phyloP scores from a whole-genome alignment of 2,329 filamentous ascomycete genomes.

The Cyclaneusma minus region DNA sequence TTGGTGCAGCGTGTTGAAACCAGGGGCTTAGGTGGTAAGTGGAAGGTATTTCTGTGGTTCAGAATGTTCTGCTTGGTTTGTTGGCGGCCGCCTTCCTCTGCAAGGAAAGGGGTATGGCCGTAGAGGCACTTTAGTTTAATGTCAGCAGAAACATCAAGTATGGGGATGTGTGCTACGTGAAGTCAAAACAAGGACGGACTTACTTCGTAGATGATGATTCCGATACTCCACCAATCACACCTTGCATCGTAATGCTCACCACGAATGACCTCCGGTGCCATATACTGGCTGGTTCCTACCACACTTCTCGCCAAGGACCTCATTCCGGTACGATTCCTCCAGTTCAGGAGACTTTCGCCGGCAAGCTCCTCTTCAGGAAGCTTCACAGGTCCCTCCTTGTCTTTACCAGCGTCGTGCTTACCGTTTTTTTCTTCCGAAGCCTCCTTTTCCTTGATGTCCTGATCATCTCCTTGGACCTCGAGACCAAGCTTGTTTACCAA shows the following conservation, averaged over 20 bases:
- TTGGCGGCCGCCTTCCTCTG: slow-evolving; percentile 55
- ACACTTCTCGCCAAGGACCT: slow-evolving; percentile 67
- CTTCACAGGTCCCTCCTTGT: slow-evolving; percentile 15
- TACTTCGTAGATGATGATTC: slow-evolving; percentile 79
- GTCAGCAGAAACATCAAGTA: neutral
- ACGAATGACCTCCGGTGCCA: slow-evolving; percentile 85
- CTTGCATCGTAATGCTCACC: slow-evolving; percentile 77
- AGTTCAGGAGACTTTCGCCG: slow-evolving; percentile 42
- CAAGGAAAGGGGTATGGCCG: slow-evolving; percentile 78
- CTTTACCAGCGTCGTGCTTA: slow-evolving; percentile 21
- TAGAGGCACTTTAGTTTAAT: slow-evolving; percentile 53
- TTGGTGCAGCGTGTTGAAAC: slow-evolving; percentile 62
- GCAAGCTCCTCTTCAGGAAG: slow-evolving; percentile 12
- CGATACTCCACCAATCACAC: slow-evolving; percentile 96
- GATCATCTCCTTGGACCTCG: slow-evolving; percentile 54
- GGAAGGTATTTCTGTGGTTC: slow-evolving; percentile 55
- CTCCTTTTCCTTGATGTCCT: slow-evolving; percentile 43
- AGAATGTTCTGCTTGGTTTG: slow-evolving; percentile 78
- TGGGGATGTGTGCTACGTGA: neutral
- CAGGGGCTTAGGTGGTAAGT: slow-evolving; percentile 50
- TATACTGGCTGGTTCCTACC: slow-evolving; percentile 93
- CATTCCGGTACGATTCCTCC: slow-evolving; percentile 53
- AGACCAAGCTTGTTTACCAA: slow-evolving; percentile 66
- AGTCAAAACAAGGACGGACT: slow-evolving; percentile 3
- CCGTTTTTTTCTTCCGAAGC: slow-evolving; percentile 8